phyloP scores from a whole-genome alignment of 2,329 filamentous ascomycete genomes.

The Cadophora sp. region DNA sequence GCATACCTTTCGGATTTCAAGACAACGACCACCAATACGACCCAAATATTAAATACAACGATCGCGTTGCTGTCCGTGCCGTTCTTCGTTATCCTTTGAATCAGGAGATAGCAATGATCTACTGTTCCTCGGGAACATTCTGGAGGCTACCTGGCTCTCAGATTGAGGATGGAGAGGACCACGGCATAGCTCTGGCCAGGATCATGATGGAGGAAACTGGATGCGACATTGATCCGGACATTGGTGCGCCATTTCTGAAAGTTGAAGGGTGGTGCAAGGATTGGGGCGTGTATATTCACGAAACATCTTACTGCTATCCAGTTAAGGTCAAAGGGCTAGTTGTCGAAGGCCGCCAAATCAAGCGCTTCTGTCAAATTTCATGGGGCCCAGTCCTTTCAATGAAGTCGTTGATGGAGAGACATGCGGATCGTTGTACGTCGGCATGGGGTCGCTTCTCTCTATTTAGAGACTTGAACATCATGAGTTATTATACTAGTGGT shows the following conservation, averaged over 20 bases:
- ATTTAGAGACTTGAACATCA: background rate
- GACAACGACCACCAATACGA: background rate
- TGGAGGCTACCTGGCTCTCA: background rate
- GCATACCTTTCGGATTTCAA: background rate
- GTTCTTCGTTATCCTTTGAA: background rate
- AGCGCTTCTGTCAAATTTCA: background rate
- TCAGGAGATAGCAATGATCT: background rate
- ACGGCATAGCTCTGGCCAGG: background rate
- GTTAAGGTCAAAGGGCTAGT: background rate
- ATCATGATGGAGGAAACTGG: background rate
- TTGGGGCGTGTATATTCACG: background rate
- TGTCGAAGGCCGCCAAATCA: background rate
- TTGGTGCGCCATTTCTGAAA: background rate
- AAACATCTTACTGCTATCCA: background rate
- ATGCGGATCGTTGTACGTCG: background rate
- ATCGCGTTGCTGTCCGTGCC: background rate
- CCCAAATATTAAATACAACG: background rate
- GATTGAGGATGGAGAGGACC: background rate
- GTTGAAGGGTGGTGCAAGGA: background rate
- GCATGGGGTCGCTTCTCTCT: background rate
- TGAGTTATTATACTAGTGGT: background rate
- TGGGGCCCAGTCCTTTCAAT: background rate
- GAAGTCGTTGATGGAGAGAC: background rate
- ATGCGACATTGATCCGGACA: background rate
- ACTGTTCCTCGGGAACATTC: background rate